Evolutionary conservation across 2,329 filamentous ascomycete genomes (phyloP).

Genomic region (Monilinia fructigena): DNA sequence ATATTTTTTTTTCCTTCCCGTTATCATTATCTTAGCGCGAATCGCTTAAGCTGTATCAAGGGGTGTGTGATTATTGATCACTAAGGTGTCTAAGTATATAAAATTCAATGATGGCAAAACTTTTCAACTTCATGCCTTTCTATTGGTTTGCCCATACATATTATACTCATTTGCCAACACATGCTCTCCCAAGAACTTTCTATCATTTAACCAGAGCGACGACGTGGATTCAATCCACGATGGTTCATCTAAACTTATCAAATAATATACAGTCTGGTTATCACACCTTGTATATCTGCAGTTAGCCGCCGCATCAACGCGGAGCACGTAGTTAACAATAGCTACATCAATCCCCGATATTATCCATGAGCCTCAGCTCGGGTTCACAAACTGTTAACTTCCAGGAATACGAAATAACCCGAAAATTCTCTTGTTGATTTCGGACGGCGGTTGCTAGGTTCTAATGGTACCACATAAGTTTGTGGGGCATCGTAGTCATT

Average conservation of each 20-base stretch:
- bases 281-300: constrained; percentile 3
- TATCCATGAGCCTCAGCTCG: constrained; percentile 15
- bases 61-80: neutral
- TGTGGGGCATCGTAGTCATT: constrained; percentile 16
- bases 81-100: neutral
- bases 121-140: constrained; percentile 9
- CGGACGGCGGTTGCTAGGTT: constrained; percentile 3
- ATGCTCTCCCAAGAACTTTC: constrained; percentile 11
- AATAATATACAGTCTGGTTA: constrained; percentile 4
- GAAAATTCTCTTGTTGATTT: neutral
- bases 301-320: constrained; percentile 13
- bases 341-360: constrained; percentile 8
- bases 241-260: constrained; percentile 10
- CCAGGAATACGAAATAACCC: neutral
- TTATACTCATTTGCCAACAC: constrained; percentile 14
- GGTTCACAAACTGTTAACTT: neutral
- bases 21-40: constrained; percentile 25
- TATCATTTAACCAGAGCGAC: constrained; percentile 12
- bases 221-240: constrained; percentile 18
- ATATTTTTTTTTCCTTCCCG: constrained; percentile 15
- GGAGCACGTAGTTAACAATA: constrained; percentile 20
- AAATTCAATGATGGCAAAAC: neutral
- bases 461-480: constrained; percentile 16
- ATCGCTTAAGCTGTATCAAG: constrained; percentile 1
- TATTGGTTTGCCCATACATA: neutral